These are phyloP conservation scores for Orbilia oligospora DNA, from an alignment of 2,329 filamentous ascomycete species.

Conservation along the genomic window DNA sequence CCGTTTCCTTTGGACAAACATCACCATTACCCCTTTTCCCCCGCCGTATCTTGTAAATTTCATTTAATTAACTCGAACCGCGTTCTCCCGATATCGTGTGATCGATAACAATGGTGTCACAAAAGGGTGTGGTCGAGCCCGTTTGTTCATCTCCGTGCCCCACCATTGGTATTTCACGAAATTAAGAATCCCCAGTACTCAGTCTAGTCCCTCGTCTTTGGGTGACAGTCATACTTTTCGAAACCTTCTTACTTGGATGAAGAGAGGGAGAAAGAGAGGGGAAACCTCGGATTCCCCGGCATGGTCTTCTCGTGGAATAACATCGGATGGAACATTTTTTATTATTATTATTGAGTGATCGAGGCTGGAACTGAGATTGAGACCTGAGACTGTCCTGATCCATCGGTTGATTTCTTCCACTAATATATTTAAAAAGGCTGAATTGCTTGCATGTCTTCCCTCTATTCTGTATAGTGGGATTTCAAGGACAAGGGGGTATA, in stretches of 20 bases:
- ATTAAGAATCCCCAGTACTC: slow-evolving; percentile 19
- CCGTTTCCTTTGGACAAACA: slow-evolving; percentile 1
- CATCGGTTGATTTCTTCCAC: neutral
- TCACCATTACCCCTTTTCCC: slow-evolving; percentile 26
- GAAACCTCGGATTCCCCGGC: slow-evolving; percentile 10
- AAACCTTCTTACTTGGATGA: neutral
- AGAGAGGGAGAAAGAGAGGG: too few species aligned
- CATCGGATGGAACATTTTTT: slow-evolving; percentile 10
- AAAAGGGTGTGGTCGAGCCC: slow-evolving; percentile 23
- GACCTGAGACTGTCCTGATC: slow-evolving; percentile 2
- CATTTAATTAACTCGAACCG: slow-evolving; percentile 34
- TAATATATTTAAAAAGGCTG: slow-evolving; percentile 19
- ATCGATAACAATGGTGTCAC: slow-evolving; percentile 20
- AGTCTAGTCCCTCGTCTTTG: slow-evolving; percentile 31
- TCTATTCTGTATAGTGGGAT: neutral
- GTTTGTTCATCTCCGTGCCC: slow-evolving; percentile 23
- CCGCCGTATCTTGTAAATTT: slow-evolving; percentile 12
- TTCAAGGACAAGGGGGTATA: slow-evolving; percentile 12
- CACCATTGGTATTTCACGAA: slow-evolving; percentile 28
- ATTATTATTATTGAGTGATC: neutral
- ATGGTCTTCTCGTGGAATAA: slow-evolving; percentile 3
- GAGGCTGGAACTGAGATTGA: neutral
- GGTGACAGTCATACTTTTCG: neutral
- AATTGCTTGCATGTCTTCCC: slow-evolving; percentile 5
- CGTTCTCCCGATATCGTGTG: slow-evolving; percentile 34